Conservation (phyloP, 164 flowering plant species). For the Macadamia integrifolia region DNA sequence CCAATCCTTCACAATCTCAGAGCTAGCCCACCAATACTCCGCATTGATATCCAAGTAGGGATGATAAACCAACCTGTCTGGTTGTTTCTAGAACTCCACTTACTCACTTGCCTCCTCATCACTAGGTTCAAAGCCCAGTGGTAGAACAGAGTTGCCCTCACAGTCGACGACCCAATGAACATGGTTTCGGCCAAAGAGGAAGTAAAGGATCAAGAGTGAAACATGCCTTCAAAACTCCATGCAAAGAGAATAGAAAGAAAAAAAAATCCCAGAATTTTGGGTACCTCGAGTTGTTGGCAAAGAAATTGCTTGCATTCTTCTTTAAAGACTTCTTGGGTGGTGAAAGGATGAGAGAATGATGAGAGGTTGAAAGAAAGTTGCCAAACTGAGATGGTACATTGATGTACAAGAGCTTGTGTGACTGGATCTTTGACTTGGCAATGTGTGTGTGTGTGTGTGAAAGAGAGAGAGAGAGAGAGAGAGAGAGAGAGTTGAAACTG, state of each 20-base stretch:
- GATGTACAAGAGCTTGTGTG: conserved; percentile 38
- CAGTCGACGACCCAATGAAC: conserved; percentile 22
- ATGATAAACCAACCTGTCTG: conserved; percentile 70
- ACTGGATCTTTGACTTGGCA: conserved; percentile 37
- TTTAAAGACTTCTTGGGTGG: conserved; percentile 37
- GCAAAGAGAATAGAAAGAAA: conserved; percentile 39
- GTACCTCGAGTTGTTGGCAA: conserved; percentile 15
- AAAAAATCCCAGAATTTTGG: conserved; percentile 39
- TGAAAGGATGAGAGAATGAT: conserved; percentile 32
- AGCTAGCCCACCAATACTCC: conserved; percentile 42
- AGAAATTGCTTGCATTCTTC: conserved; percentile 7
- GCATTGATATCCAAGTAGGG: conserved; percentile 65
- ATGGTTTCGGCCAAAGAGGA: conserved; percentile 46
- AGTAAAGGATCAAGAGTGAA: conserved; percentile 33
- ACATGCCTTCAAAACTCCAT: conserved; percentile 45
- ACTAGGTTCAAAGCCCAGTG: neutral
- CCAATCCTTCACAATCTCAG: conserved; percentile 43
- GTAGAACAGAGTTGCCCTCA: conserved; percentile 7
- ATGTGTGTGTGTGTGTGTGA: conserved; percentile 13
- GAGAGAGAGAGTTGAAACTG: no score
- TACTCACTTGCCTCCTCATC: conserved; percentile 7
- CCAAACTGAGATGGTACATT: conserved; percentile 49
- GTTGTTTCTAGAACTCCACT: conserved; percentile 80
- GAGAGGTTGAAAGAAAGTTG: conserved; percentile 36
- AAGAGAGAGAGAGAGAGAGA: conserved; percentile 5